phyloP scores from a whole-genome alignment of 129 eudicot genomes.

The Centrapalus pauciflorus region DNA sequence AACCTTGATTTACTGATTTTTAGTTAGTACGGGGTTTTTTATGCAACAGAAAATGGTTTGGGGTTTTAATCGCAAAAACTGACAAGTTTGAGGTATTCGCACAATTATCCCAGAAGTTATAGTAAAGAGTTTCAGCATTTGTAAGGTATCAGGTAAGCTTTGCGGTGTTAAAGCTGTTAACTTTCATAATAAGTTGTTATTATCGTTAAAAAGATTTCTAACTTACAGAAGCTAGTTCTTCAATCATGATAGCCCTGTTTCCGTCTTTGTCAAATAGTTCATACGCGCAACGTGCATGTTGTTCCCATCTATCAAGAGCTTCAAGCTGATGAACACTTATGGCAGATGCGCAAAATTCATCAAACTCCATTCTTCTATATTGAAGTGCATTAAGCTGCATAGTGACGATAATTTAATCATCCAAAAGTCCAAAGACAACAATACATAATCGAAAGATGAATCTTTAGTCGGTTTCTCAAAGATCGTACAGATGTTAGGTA shows the following conservation, averaged over 20 bases:
- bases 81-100: too few species aligned
- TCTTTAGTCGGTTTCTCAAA: background rate
- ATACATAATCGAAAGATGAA: background rate
- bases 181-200: too few species aligned
- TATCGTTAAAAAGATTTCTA: too few species aligned
- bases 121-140: too few species aligned
- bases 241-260: slow-evolving; percentile 73
- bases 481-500: slow-evolving; percentile 60
- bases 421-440: background rate
- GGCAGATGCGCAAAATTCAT: slow-evolving; percentile 90
- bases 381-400: slow-evolving; percentile 86
- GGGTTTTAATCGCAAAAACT: too few species aligned
- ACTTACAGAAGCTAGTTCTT: slow-evolving; percentile 90
- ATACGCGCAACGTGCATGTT: slow-evolving; percentile 84
- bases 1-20: too few species aligned
- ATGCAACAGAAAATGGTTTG: too few species aligned
- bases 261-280: slow-evolving; percentile 91
- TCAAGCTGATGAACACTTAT: slow-evolving; percentile 87
- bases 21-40: too few species aligned
- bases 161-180: too few species aligned
- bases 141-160: too few species aligned
- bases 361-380: slow-evolving; percentile 86
- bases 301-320: slow-evolving; percentile 92
- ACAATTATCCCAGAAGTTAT: too few species aligned
- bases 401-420: background rate